Evolutionary conservation across 768 basidiomycete genomes (phyloP).

Genomic region (Lentinula sp.): DNA sequence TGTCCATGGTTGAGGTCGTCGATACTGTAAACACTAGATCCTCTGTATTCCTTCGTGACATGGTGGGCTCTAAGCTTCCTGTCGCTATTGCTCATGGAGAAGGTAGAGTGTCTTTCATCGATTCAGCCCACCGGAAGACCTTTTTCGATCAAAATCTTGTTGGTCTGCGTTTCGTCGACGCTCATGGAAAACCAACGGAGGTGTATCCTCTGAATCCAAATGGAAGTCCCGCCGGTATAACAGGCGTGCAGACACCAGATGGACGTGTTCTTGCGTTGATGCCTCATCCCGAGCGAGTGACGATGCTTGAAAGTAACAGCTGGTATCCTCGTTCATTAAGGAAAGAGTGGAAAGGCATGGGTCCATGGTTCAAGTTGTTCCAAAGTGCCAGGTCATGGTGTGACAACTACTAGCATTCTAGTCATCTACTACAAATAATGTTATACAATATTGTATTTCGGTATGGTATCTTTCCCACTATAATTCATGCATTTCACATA

Average conservation of each 20-base stretch:
- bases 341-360: constrained; percentile 62
- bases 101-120: constrained; percentile 62
- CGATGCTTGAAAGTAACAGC: constrained; percentile 77
- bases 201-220: constrained; percentile 82
- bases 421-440: background rate
- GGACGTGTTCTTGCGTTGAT: constrained; percentile 94
- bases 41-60: constrained; percentile 53
- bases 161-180: constrained; percentile 83
- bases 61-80: constrained; percentile 51
- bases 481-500: background rate
- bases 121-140: constrained; percentile 21
- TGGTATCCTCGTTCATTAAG: constrained; percentile 70
- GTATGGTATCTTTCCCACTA: background rate
- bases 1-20: constrained; percentile 72
- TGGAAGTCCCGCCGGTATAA: constrained; percentile 78
- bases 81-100: constrained; percentile 96
- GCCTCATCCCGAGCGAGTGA: constrained; percentile 95
- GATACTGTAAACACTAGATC: constrained; percentile 42
- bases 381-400: constrained; percentile 82
- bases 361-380: constrained; percentile 96
- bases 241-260: constrained; percentile 80
- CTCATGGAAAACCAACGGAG: constrained; percentile 56
- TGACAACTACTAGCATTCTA: background rate
- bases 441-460: background rate
- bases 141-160: constrained; percentile 48